Conservation (phyloP, 192 early-diverging fungal genomes). For the Chytriomyces confervae region DNA sequence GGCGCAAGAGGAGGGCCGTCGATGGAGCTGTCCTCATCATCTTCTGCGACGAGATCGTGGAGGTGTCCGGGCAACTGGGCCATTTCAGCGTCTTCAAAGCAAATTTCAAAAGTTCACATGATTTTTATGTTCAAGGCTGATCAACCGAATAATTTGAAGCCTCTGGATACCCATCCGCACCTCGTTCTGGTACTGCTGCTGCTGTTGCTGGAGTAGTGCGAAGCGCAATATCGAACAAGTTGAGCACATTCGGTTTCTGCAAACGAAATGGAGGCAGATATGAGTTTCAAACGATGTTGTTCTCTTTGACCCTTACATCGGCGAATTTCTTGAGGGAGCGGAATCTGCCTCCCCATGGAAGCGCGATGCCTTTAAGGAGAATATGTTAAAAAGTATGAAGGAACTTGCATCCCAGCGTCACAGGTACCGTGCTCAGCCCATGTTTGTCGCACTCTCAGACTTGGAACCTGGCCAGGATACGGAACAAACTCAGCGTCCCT, state of each 20-base stretch:
- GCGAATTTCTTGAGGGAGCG: conserved; percentile 30
- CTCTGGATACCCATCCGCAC: too few relatives aligned
- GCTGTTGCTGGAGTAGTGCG: neutral
- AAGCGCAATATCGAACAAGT: conserved; percentile 62
- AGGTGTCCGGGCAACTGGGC: too few relatives aligned
- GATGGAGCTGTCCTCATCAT: too few relatives aligned
- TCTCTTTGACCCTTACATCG: conserved; percentile 24
- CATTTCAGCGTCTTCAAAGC: too few relatives aligned
- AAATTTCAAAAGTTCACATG: too few relatives aligned
- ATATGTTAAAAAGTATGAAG: conserved; percentile 30
- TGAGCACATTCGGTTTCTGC: conserved; percentile 54
- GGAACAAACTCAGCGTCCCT: conserved; percentile 59
- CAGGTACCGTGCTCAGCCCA: conserved; percentile 51
- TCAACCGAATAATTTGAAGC: too few relatives aligned
- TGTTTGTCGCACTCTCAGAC: conserved; percentile 34
- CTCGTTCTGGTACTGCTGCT: too few relatives aligned
- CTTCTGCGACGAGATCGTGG: too few relatives aligned
- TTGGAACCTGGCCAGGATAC: conserved; percentile 53
- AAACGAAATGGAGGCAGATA: too few relatives aligned
- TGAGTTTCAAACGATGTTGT: too few relatives aligned
- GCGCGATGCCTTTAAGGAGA: conserved; percentile 38
- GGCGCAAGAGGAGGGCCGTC: too few relatives aligned
- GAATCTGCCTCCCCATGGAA: conserved; percentile 59
- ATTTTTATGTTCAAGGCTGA: too few relatives aligned
- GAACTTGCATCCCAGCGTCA: neutral